Base-by-base conservation (phyloP, 2,329 filamentous ascomycete genomes). In the Monosporascus sp. region DNA sequence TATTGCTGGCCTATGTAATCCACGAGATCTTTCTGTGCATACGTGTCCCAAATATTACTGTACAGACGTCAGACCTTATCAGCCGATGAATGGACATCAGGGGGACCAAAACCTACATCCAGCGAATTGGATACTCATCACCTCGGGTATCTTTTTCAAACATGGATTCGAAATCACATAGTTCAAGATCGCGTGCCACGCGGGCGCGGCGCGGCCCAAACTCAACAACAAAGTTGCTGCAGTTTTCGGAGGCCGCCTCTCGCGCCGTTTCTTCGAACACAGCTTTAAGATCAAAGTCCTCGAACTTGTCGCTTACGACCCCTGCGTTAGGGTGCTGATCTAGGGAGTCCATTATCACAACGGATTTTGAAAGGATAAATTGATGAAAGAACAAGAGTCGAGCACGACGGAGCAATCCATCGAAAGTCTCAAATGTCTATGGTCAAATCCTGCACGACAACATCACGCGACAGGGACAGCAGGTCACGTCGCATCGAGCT, bases 11-110 rank as follows among this genome's bases (percentile, higher is more conserved):
- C 84, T 24, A 90, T 75, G 4, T 68, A 59, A 60, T 74, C 53
- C 45, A 90, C 74, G 9, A 79, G 63, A 3, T 79, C 73, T 37
- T 71, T 73, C 60, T 90, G 85, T 18, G 70, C 67, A 60, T 82
- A 80, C 0, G 86, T 86, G 47, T 81, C 76, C 84, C 86, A 91
- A 25, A 91, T 78, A 57, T 90, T 89, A 59, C 82, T 85, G 56
- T 37, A 31, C 3, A 45, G 14, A 9, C 15, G n/a, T 42, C 38
- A 36, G 25, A 37, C 22, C 53, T 4, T 41, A 57, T 51, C 39
- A 49, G 39, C 47, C 20, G 14, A 25, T 54, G 39, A 34, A 27
- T 38, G 46, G 47, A 45, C 51, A 31, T 17, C 4, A 48, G 36
- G 20, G 20, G 41, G 34, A 37, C 25, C 8, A 22, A 20, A 54